A percentile compares a stretch with the other conserved stretches of the same genome.
Conservation (phyloP, 768 basidiomycete genomes). For the Gyrodon lividus region DNA sequence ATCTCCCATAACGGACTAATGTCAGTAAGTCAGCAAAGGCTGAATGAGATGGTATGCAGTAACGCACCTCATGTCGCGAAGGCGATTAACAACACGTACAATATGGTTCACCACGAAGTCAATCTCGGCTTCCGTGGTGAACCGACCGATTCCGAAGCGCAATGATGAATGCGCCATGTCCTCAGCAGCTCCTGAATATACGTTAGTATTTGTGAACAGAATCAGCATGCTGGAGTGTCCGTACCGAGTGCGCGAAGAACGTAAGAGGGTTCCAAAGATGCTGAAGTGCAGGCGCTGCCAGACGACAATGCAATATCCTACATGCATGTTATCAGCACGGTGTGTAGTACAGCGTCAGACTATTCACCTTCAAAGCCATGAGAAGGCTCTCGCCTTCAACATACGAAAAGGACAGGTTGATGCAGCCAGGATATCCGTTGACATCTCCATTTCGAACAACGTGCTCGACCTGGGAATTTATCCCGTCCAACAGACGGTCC, state of each 20-base stretch:
- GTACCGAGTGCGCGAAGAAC: conserved; percentile 91
- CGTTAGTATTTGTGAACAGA: background rate
- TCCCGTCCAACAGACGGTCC: conserved; percentile 74
- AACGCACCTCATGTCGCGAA: conserved; percentile 89
- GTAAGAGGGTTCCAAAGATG: conserved; percentile 97
- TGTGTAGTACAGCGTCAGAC: background rate
- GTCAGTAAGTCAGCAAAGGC: conserved; percentile 9
- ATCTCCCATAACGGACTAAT: conserved; percentile 96
- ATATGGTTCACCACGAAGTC: conserved; percentile 92
- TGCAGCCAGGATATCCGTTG: conserved; percentile 91
- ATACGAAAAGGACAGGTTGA: conserved; percentile 94
- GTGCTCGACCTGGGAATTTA: conserved; percentile 82
- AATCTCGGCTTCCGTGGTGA: conserved; percentile 96
- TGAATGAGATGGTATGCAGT: conserved; percentile 1
- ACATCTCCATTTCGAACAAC: conserved; percentile 94
- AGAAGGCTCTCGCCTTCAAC: conserved; percentile 96
- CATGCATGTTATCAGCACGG: conserved; percentile 3
- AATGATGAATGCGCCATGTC: conserved; percentile 99
- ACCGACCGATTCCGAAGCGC: conserved; percentile 96
- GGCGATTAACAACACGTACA: conserved; percentile 76
- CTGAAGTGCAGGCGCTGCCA: conserved; percentile 97
- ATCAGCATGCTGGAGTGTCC: conserved; percentile 14
- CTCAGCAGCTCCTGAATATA: conserved; percentile 76
- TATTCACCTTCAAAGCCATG: conserved; percentile 90
- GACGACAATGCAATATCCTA: conserved; percentile 97